phyloP scores from a whole-genome alignment of 1,284 basidiomycete genomes.

The Volvariella volvacea region DNA sequence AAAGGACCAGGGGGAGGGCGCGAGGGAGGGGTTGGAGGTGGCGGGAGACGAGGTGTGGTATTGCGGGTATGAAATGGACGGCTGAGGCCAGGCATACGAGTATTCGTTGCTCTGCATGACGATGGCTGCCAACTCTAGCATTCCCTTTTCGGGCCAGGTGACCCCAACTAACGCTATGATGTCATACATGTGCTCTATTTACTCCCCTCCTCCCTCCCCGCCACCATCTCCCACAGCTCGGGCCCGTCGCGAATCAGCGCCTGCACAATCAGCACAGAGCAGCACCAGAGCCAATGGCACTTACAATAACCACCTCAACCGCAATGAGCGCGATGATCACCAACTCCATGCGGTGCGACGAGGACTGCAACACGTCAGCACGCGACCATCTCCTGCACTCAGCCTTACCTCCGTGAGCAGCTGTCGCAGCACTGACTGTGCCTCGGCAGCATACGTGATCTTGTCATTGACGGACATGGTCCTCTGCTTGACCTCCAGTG shows the following conservation, averaged over 20 bases:
- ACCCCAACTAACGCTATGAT: no score
- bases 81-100: no score
- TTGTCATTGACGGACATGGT: slow-evolving; percentile 84
- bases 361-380: slow-evolving; percentile 45
- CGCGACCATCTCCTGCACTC: slow-evolving; percentile 4
- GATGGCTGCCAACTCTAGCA: no score
- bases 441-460: slow-evolving; percentile 88
- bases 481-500: slow-evolving; percentile 77
- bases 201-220: slow-evolving; percentile 10
- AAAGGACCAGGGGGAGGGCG: no score
- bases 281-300: slow-evolving; percentile 22
- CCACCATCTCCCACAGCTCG: slow-evolving; percentile 54
- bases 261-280: slow-evolving; percentile 20
- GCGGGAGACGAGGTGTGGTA: no score
- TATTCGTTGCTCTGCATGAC: no score
- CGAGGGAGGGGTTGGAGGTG: no score
- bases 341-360: slow-evolving; percentile 83
- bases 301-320: slow-evolving; percentile 83
- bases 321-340: slow-evolving; percentile 88
- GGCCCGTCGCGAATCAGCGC: slow-evolving; percentile 56
- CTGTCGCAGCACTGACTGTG: slow-evolving; percentile 68
- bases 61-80: no score
- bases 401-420: slow-evolving; percentile 66
- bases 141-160: no score
- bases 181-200: not conserved